Evolutionary conservation across 306 rosid species (phyloP), one percentile per base, ranked within the genome.

Genomic region (Rosa multiflora): DNA sequence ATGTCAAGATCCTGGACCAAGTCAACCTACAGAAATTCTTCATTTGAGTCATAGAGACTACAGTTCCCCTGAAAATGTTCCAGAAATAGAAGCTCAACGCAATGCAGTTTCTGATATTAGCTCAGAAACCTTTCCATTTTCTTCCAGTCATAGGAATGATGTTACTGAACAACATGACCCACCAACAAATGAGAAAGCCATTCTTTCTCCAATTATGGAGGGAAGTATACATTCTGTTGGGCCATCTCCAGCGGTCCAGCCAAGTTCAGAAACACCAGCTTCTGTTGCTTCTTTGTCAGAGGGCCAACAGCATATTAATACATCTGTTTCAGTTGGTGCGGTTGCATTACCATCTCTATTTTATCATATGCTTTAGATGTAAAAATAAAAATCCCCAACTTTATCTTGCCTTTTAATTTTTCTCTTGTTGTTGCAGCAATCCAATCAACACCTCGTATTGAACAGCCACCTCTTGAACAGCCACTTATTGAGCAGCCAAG

Each of bases 401-500:
- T 74, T 78, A 37, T 53, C 76, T 76, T 32, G 6, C n/a, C 21
- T 47, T 81, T 67, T 71, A 75, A 49, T 48, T 48, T 62, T 63
- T 69, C 70, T 58, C 5, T 26, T 12, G 51, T 35, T 82, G 43
- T 58, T 82, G 70, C 89, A 87, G 93, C 76, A 55, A 83, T 94
- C 51, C 80, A 39, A 72, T 55, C 90, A 67, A 88, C 89, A 70
- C 91, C 94, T 58, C 91, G 77, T 72, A 68, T 55, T 55, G 87
- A 86, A 73, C 88, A 86, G 82, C 96, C 83, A 67, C 91, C 81
- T 73, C 64, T 59, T 61, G 87, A 86, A 73, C 88, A 86, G 80
- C 96, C 83, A 63, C 88, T 79, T 74, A 68, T 59, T 49, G 85
- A 83, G 74, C 89, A 86, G 80, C 97, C 85, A 71, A 89, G 75